Percentiles rank a stretch among this genome's conserved stretches.
Evolutionary conservation across 176 grass and related monocot species (phyloP).

Genomic region (Paspalum notatum): DNA sequence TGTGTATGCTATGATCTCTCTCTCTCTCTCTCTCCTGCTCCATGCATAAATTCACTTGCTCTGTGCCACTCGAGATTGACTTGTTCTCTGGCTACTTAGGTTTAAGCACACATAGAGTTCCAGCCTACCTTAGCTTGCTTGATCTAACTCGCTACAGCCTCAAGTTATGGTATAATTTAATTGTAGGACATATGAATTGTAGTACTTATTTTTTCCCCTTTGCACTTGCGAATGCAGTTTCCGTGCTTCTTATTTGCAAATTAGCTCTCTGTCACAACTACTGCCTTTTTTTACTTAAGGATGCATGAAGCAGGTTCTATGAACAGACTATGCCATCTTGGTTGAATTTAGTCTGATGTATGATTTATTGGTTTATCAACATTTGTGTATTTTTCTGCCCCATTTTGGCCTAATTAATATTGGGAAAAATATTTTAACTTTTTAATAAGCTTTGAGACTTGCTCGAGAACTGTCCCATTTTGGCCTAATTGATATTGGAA

Average conservation of each 20-base stretch:
- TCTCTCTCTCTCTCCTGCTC: not conserved
- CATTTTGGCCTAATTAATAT: not conserved
- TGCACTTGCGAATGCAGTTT: not conserved
- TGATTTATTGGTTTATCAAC: not conserved
- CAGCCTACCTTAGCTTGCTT: not conserved
- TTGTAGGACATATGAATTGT: not conserved
- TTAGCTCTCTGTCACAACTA: not conserved
- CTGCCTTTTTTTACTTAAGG: not conserved
- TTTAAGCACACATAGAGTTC: not conserved
- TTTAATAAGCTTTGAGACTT: not conserved
- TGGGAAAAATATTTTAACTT: not conserved
- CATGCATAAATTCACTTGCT: not conserved
- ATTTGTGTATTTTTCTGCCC: not conserved
- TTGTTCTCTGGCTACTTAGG: not conserved
- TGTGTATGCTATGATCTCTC: constrained; percentile 44
- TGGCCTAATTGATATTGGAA: not conserved
- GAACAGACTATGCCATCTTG: not conserved
- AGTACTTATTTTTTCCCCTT: not conserved
- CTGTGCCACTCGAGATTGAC: not conserved
- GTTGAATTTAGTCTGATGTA: not conserved
- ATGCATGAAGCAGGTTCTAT: not conserved
- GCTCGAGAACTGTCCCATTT: not conserved
- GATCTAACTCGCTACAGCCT: not conserved
- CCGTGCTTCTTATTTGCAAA: not conserved
- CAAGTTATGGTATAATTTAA: not conserved